These are phyloP conservation scores for Noccaea bulbosa DNA, from an alignment of 345 rosid species.

Conservation along the genomic window DNA sequence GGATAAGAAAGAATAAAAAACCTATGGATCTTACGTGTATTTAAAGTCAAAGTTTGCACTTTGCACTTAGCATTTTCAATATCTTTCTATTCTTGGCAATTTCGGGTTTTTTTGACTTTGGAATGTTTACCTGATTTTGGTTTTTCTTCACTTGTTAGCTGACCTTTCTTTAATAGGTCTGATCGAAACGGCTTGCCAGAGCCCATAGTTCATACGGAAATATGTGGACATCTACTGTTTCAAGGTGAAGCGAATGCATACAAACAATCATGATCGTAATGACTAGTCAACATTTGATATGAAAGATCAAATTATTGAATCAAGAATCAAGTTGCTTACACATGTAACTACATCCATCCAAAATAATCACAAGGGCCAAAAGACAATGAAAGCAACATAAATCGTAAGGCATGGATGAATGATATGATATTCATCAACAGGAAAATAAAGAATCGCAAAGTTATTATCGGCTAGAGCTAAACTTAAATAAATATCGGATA, in stretches of 20 bases:
- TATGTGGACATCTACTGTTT: background rate
- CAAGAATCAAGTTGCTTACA: conserved; percentile 22
- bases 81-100: conserved; percentile 30
- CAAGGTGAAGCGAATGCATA: conserved; percentile 20
- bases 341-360: too few relatives aligned
- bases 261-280: conserved; percentile 13
- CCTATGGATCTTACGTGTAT: conserved; percentile 31
- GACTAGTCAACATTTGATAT: conserved; percentile 24
- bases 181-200: background rate
- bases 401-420: background rate
- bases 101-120: background rate
- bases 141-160: background rate
- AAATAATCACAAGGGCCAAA: conserved; percentile 20
- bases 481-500: background rate
- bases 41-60: conserved; percentile 29
- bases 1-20: conserved; percentile 36
- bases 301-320: conserved; percentile 4
- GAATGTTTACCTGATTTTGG: background rate
- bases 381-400: conserved; percentile 7
- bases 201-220: conserved; percentile 8
- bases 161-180: background rate
- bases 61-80: conserved; percentile 18
- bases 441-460: background rate
- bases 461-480: background rate
- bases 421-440: background rate